Evolutionary conservation across 129 eudicot species (phyloP).

Genomic region (Scalesia atractyloides): DNA sequence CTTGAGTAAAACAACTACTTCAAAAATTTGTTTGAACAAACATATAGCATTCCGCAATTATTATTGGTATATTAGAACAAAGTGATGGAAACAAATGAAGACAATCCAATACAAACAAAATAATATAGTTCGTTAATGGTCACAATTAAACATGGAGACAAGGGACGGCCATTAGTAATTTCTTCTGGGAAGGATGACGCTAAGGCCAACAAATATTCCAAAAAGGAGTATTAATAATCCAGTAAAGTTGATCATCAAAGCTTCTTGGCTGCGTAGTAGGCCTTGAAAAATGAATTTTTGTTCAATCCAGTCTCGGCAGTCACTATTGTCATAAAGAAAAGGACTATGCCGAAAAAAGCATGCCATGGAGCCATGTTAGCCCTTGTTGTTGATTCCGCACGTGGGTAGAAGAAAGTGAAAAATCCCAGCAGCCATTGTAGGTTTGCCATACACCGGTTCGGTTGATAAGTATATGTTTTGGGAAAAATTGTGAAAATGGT

Average conservation of each 20-base stretch:
- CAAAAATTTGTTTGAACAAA: not conserved
- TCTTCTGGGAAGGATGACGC: slow-evolving; percentile 46
- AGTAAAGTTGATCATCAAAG: slow-evolving; percentile 63
- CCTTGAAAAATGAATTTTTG: slow-evolving; percentile 41
- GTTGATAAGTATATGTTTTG: not conserved
- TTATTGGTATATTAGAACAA: not conserved
- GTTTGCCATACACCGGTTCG: not conserved
- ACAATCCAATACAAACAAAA: not conserved
- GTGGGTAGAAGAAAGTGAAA: slow-evolving; percentile 51
- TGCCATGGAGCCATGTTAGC: slow-evolving; percentile 65
- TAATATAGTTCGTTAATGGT: not conserved
- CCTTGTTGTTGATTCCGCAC: slow-evolving; percentile 42
- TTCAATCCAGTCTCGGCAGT: slow-evolving; percentile 55
- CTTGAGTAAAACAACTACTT: not conserved
- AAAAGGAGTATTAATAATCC: slow-evolving; percentile 60
- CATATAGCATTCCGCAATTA: not conserved
- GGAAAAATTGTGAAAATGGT: not conserved
- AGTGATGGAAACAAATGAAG: not conserved
- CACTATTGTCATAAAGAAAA: slow-evolving; percentile 60
- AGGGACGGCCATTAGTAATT: not conserved
- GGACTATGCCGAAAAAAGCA: slow-evolving; percentile 46
- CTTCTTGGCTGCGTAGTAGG: slow-evolving; percentile 54
- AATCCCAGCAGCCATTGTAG: slow-evolving; percentile 63
- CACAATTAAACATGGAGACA: not conserved
- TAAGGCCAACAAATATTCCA: slow-evolving; percentile 54